Evolutionary conservation across 164 flowering plant species (phyloP), one percentile per base, ranked within the genome.

Genomic region (Magnolia officinalis): DNA sequence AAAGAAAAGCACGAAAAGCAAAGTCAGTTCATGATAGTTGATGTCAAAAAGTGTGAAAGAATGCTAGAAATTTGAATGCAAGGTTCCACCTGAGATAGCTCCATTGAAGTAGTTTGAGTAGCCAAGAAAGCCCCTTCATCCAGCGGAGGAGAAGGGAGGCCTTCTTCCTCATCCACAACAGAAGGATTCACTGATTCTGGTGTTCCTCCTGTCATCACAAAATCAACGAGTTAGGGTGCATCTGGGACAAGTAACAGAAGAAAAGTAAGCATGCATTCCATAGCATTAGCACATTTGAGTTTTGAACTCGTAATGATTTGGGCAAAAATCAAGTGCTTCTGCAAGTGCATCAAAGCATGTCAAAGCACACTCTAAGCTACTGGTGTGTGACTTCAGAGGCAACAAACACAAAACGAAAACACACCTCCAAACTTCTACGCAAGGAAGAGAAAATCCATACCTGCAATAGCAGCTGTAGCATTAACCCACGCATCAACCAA

Each of bases 71-170:
- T 11, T 31, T 6, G 21, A 75, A 11, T 24, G 20, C 16, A 58
- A 20, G 65, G 4, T 49, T 13, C 19, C 80, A 92, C 98, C 91
- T 87, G 88, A 23, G 92, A 86, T 26, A 96, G 85, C 80, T 96
- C 97, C 70, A 96, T 88, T 71, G 88, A 70, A 75, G 83, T 71
- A 59, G 88, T 58, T 71, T 83, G 89, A 66, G 94, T 76, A 13
- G 89, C 81, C 74, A 91, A 87, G 83, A 92, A 88, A 68, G 84
- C 85, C 70, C 87, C 89, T 77, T 91, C 97, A 81, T 96, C 98
- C 61, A 92, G 18, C 69, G 99, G 98, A 79, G 97, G 99, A 77
- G 95, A 92, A 61, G 98, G 97, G 50, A 96, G 90, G 3, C 98
- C 98, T 84, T 90, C 84, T 78, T 81, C 82, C 23, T 87, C 95